These are phyloP conservation scores for Anisodus acutangulus DNA, from an alignment of 257 asterid species.

Conservation along the genomic window DNA sequence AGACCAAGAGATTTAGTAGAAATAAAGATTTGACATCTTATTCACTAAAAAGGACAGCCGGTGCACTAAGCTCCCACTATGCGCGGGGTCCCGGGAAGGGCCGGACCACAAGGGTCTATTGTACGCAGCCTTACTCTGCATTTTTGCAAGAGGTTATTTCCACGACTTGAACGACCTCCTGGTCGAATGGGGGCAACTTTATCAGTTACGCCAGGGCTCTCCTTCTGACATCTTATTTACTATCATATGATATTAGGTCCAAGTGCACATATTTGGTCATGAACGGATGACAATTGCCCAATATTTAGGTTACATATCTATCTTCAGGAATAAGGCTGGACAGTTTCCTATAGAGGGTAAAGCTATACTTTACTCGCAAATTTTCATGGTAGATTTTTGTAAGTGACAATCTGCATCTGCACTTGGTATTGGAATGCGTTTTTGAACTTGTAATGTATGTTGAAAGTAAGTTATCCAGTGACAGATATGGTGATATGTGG, in stretches of 20 bases:
- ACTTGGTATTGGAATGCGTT: conserved; percentile 5
- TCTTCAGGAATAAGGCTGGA: not conserved
- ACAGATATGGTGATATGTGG: not conserved
- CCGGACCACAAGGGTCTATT: too few species aligned
- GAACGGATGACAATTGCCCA: not conserved
- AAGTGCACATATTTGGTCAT: not conserved
- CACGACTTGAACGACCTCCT: too few species aligned
- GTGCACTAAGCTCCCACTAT: too few species aligned
- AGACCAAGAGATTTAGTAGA: not conserved
- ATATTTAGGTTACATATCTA: not conserved
- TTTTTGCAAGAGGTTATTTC: too few species aligned
- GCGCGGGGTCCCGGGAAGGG: too few species aligned
- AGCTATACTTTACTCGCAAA: not conserved
- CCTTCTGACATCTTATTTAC: not conserved
- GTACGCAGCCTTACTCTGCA: too few species aligned
- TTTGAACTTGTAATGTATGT: conserved; percentile 7
- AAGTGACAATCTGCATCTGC: not conserved
- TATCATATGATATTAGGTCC: conserved; percentile 7
- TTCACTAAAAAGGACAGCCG: not conserved
- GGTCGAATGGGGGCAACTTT: too few species aligned
- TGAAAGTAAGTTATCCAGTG: not conserved
- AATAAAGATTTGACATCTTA: conserved; percentile 13
- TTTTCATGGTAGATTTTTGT: not conserved
- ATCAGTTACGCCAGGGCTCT: too few species aligned
- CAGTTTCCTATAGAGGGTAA: not conserved